Base-by-base conservation (phyloP, 441 rosid genomes). In the Hura crepitans region DNA sequence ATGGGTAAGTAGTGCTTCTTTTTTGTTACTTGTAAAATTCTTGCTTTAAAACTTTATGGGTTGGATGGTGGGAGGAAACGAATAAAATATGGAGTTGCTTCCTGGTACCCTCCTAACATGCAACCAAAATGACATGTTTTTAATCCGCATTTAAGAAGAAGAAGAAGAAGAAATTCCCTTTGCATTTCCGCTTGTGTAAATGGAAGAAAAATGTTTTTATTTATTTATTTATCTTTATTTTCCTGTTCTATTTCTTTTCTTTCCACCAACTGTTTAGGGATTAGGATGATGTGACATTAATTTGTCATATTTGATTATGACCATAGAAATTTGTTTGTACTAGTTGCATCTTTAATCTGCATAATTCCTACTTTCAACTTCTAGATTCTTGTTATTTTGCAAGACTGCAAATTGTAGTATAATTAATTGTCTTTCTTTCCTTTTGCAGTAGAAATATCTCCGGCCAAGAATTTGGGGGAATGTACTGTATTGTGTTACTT, bases 401-500 rank as follows among this genome's bases (percentile, higher is more conserved):
- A 31, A 20, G 42, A 65, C 33, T 31, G 2, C 22, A 27, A 20
- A 22, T 69, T 47, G 18, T 56, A 5, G 27, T 55, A n/a, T 39
- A 28, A n/a, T 62, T 73, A 37, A 0, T 2, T 5, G 39, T 35
- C 47, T 43, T n/a, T 67, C 69, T 18, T 59, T 62, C 43, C 66
- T 70, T 25, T 68, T 80, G 77, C 90, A 96, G 99, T 85, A 84
- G 92, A 76, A 91, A 92, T 79, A 89, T 92, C 73, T 89, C 90
- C 17, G 99, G 95, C 46, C 99, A 96, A 81, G 99, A 95, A 74
- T 95, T 95, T 72, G 91, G 92, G 53, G 94, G 97, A 69, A 86
- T 91, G 86, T 89, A 89, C 68, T 89, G 92, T 65, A 80, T 92
- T 68, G 87, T 91, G 68, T 74, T 95, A 77, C 86, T 76, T 5